Base-by-base conservation (phyloP, 2,329 filamentous ascomycete species). In the Fusarium siculi region DNA sequence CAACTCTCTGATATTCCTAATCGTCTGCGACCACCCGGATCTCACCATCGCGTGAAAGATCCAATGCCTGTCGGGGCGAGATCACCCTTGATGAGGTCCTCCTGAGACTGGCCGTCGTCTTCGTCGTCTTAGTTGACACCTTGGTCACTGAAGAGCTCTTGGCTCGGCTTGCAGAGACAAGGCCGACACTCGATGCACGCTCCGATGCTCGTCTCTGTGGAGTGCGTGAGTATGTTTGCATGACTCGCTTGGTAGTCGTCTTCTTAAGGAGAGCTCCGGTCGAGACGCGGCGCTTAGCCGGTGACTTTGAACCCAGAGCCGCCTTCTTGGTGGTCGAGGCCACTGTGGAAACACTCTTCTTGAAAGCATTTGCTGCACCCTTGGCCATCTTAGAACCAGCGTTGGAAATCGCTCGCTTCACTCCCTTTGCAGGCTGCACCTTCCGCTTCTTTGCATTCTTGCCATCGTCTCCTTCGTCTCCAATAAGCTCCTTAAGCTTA, bases 401-500 rank as follows among this genome's bases (percentile, higher is more conserved):
- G 28, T 63, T 80, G 11, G 82, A 82, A 9, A 84, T 56, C 5
- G 80, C 79, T 42, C 77, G 74, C 72, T 82, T 83, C 25, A 81
- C 77, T 18, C 81, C 80, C 39, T 77, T 81, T 21, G 77, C 77
- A 7, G 78, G 65, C 53, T 79, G 78, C 28, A 81, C 76, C 79
- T 83, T 84, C 76, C 81, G 80, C 77, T 87, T 84, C 81, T 88
- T 89, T 34, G 82, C 82, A 78, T 86, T 88, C 79, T 84, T 87
- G 25, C 79, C 72, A 62, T 69, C 75, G 68, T 57, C 81, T 18
- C 79, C 77, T 11, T 84, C 85, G 8, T 84, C 84, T 0, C 83
- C 86, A 8, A 88, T 79, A 12, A 88, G 77, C 53, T 89, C 87
- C 78, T 87, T 85, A 6, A 89, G 78, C 82, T 90, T 91, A 67